Evolutionary conservation across 306 rosid species (phyloP).

Genomic region (Begonia loranthoides): DNA sequence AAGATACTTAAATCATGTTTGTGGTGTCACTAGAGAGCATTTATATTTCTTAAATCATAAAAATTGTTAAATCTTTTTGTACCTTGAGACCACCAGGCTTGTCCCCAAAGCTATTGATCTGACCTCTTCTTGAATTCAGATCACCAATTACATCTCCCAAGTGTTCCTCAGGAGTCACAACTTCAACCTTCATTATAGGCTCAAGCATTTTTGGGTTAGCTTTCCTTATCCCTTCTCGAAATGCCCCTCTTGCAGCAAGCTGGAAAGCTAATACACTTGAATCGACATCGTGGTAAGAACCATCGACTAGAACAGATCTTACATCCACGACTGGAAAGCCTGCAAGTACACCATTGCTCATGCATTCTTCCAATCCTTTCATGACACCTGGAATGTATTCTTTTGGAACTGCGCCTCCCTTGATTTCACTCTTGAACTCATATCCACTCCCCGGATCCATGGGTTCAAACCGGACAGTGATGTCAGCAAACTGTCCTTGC

Average conservation of each 20-base stretch:
- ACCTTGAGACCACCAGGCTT: slow-evolving; percentile 99
- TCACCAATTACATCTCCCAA: slow-evolving; percentile 95
- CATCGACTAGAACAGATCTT: slow-evolving; percentile 70
- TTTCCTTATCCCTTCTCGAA: slow-evolving; percentile 68
- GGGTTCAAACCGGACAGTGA: slow-evolving; percentile 85
- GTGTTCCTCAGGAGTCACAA: slow-evolving; percentile 93
- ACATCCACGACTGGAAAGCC: slow-evolving; percentile 93
- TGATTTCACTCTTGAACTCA: slow-evolving; percentile 95
- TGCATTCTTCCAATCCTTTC: slow-evolving; percentile 96
- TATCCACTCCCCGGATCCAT: slow-evolving; percentile 83
- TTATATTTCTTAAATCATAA: too few species aligned
- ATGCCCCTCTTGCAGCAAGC: slow-evolving; percentile 96
- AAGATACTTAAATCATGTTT: too few species aligned
- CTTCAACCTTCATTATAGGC: slow-evolving; percentile 93
- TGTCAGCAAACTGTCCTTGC: slow-evolving; percentile 92
- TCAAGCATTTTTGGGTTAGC: slow-evolving; percentile 91
- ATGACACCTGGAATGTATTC: slow-evolving; percentile 95
- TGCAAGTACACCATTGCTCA: slow-evolving; percentile 90
- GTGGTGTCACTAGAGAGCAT: too few species aligned
- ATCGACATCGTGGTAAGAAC: slow-evolving; percentile 91
- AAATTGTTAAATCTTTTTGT: not conserved
- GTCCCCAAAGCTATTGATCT: slow-evolving; percentile 85
- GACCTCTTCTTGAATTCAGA: slow-evolving; percentile 98
- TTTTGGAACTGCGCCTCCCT: slow-evolving; percentile 90
- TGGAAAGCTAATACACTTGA: slow-evolving; percentile 96